Evolutionary conservation across 345 rosid species (phyloP), one percentile per base, ranked within the genome.

Genomic region (Bruguiera sexangula): DNA sequence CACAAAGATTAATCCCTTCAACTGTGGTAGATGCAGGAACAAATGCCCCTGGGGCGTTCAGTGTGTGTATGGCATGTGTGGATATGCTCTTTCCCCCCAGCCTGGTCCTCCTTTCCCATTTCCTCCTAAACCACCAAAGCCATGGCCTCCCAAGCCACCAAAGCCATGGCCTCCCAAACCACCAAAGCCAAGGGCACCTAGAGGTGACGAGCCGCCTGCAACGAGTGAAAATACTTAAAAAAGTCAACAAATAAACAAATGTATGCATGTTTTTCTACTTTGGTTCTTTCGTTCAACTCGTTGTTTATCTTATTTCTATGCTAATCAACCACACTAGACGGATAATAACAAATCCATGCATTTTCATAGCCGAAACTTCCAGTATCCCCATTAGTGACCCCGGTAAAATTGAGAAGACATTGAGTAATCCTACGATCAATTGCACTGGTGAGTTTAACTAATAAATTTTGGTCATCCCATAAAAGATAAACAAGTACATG

Each of bases 41-140:
- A 70, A 77, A 69, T 86, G 93, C 68, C 82, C 83, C 0, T 21
- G 67, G 59, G 59, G 79, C 8, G 78, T 72, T 7, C 77, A 15
- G 0, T 85, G 86, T 65, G 6, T 39, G 6, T 81, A 67, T 67
- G 93, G 87, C 34, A 77, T 88, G 86, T 88, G 93, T 52, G 88
- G 90, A 21, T 88, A 88, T 70, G 85, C 81, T 39, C 11, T 36
- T 15, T 70, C 72, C 1, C 76, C 70, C 6, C 3, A 30, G 43
- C 72, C 74, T 11, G 18, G 16, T 2, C 65, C 37, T 2, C 51
- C 60, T 18, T 50, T 21, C 39, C 80, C 60, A 26, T 65, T 4
- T 0, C 81, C 79, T 5, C 71, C 73, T 18, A 10, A 55, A 4
- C 30, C 60, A 22, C 27, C 58, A 9, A 24, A 56, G 31, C 60